A percentile compares a stretch with the other conserved stretches of the same genome.
Conservation (phyloP, 164 flowering plant genomes). For the Umbilicus rupestris region DNA sequence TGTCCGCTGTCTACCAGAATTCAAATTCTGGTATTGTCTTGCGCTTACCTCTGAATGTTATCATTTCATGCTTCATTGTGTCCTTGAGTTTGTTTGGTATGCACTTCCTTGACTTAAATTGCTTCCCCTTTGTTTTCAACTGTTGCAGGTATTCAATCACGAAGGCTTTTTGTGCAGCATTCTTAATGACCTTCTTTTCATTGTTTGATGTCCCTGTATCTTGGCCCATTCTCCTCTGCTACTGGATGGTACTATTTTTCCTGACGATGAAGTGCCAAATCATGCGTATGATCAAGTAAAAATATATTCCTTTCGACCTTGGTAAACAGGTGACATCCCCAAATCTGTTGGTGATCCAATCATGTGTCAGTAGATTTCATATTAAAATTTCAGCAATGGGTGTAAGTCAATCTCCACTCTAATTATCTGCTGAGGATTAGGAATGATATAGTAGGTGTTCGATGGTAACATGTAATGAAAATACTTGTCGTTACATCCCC, state of each 20-base stretch:
- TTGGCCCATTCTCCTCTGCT: slow-evolving; percentile 51
- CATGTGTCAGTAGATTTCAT: too few relatives aligned
- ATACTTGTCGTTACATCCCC: too few relatives aligned
- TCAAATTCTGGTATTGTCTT: slow-evolving; percentile 64
- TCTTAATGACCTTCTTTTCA: slow-evolving; percentile 54
- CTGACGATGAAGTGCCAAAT: slow-evolving; percentile 58
- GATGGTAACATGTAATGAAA: too few relatives aligned
- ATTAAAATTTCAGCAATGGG: too few relatives aligned
- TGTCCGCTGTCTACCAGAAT: slow-evolving; percentile 86
- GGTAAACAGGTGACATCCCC: slow-evolving; percentile 58
- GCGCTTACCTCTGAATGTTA: background rate
- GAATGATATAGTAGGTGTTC: too few relatives aligned
- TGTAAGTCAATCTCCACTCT: too few relatives aligned
- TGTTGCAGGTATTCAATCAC: slow-evolving; percentile 51
- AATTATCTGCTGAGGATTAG: too few relatives aligned
- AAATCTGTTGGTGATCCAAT: too few relatives aligned
- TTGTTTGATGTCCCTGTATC: slow-evolving; percentile 57
- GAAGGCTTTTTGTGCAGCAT: slow-evolving; percentile 45
- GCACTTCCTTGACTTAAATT: background rate
- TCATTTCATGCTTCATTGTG: background rate
- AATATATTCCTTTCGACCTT: slow-evolving; percentile 38
- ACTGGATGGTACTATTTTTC: slow-evolving; percentile 49
- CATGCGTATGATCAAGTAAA: slow-evolving; percentile 50
- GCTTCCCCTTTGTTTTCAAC: background rate
- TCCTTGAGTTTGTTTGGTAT: background rate